phyloP scores from a whole-genome alignment of 2,329 filamentous ascomycete genomes.

The Fonsecaea pedrosoi region DNA sequence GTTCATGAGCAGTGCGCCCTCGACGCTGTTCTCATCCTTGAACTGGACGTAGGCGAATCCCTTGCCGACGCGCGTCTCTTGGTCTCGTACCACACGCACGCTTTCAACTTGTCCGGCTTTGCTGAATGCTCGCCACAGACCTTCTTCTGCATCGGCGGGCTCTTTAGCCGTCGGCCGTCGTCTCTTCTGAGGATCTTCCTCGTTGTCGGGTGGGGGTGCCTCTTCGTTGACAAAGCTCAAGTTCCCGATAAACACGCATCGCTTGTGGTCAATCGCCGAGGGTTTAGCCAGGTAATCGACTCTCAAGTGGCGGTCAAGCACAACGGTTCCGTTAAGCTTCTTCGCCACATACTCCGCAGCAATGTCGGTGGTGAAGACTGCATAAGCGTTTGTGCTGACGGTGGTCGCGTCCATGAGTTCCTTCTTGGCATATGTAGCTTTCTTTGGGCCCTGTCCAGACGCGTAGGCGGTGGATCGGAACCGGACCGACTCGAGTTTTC shows the following conservation, averaged over 20 bases:
- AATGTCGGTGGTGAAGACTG: constrained; percentile 77
- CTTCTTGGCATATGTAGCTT: constrained; percentile 91
- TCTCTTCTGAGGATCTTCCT: constrained; percentile 69
- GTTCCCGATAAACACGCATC: constrained; percentile 96
- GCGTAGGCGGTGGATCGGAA: constrained; percentile 93
- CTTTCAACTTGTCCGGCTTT: constrained; percentile 85
- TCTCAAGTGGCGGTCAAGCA: constrained; percentile 86
- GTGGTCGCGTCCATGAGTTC: constrained; percentile 90
- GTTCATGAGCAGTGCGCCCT: constrained; percentile 85
- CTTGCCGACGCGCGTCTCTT: constrained; percentile 90
- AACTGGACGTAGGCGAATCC: constrained; percentile 99
- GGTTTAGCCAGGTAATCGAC: constrained; percentile 93
- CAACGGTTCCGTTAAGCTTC: constrained; percentile 79
- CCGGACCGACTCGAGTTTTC: constrained; percentile 86
- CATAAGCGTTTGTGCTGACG: constrained; percentile 92
- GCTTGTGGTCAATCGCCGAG: constrained; percentile 77
- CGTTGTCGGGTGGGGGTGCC: constrained; percentile 59
- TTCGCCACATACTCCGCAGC: constrained; percentile 78
- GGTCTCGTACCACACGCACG: constrained; percentile 88
- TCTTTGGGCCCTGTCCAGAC: constrained; percentile 78
- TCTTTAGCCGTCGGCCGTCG: constrained; percentile 74
- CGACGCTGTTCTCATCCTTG: constrained; percentile 84
- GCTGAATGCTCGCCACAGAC: constrained; percentile 81
- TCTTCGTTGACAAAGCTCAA: constrained; percentile 96
- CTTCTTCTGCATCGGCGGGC: constrained; percentile 89